Evolutionary conservation across 129 eudicot species (phyloP).

Genomic region (Flaveria linearis): DNA sequence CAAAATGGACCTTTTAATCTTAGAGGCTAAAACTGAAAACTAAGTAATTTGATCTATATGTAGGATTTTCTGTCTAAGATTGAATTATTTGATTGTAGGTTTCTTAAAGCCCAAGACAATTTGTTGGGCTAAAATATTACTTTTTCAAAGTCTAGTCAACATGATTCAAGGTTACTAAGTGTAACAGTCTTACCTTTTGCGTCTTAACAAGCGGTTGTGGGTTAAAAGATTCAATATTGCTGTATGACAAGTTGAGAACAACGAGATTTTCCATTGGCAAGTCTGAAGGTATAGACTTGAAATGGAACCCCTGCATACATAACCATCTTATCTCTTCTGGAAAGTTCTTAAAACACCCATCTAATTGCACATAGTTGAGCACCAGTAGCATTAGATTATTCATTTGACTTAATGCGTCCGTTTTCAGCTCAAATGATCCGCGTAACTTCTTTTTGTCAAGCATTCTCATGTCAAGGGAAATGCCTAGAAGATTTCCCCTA

Average conservation of each 20-base stretch:
- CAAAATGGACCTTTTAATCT: not conserved
- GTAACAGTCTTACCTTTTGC: constrained; percentile 18
- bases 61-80: not conserved
- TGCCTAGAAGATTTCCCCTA: constrained; percentile 24
- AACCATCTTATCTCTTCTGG: constrained; percentile 32
- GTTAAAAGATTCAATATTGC: constrained; percentile 12
- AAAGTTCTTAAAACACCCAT: constrained; percentile 16
- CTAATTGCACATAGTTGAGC: constrained; percentile 10
- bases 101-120: no score
- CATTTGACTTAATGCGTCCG: constrained; percentile 25
- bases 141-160: not conserved
- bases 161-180: not conserved
- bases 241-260: constrained; percentile 28
- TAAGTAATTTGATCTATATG: not conserved
- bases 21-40: not conserved
- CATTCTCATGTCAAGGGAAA: constrained; percentile 30
- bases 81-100: no score
- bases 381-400: constrained; percentile 21
- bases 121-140: not conserved
- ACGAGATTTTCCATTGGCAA: constrained; percentile 24
- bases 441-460: not conserved
- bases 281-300: constrained; percentile 13
- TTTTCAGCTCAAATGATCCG: not conserved
- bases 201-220: not conserved
- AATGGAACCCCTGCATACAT: constrained; percentile 30